These are phyloP conservation scores for Seiridium unicorne DNA, from an alignment of 2,329 filamentous ascomycete species.

Conservation along the genomic window DNA sequence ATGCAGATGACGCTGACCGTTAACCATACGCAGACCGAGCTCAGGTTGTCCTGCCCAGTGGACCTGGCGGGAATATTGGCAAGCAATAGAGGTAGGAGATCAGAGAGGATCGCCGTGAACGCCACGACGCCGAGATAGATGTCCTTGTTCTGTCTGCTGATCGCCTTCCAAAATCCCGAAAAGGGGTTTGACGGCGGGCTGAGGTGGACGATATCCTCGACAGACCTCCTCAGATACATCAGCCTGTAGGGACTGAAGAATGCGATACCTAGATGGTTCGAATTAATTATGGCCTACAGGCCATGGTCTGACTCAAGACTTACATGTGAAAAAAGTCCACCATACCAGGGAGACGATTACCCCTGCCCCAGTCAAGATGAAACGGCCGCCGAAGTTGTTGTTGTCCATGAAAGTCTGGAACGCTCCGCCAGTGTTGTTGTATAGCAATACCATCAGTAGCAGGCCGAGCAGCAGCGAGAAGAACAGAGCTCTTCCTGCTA, in stretches of 20 bases:
- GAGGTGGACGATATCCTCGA: constrained; percentile 36
- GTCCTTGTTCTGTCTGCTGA: constrained; percentile 29
- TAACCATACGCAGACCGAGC: constrained; percentile 39
- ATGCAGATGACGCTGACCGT: constrained; percentile 35
- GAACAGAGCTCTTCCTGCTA: constrained; percentile 21
- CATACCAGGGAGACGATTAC: constrained; percentile 32
- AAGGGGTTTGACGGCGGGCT: constrained; percentile 43
- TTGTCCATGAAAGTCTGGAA: constrained; percentile 24
- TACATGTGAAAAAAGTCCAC: constrained; percentile 32
- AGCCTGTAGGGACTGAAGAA: constrained; percentile 42
- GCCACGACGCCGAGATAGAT: constrained; percentile 38
- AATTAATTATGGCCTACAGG: too few relatives aligned
- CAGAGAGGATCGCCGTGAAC: constrained; percentile 41
- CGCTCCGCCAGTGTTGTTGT: constrained; percentile 24
- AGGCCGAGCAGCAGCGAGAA: constrained; percentile 18
- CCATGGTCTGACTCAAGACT: constrained; percentile 8
- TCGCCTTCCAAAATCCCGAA: constrained; percentile 38
- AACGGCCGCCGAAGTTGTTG: constrained; percentile 32
- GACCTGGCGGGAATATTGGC: constrained; percentile 47
- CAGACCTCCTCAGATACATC: constrained; percentile 34
- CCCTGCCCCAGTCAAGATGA: constrained; percentile 32
- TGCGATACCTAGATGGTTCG: constrained; percentile 35
- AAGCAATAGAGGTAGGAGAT: constrained; percentile 49
- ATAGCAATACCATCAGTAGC: constrained; percentile 21
- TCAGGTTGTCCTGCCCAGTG: constrained; percentile 35